Conservation (phyloP, 179 eudicot genomes). For the Silene noctiflora region DNA sequence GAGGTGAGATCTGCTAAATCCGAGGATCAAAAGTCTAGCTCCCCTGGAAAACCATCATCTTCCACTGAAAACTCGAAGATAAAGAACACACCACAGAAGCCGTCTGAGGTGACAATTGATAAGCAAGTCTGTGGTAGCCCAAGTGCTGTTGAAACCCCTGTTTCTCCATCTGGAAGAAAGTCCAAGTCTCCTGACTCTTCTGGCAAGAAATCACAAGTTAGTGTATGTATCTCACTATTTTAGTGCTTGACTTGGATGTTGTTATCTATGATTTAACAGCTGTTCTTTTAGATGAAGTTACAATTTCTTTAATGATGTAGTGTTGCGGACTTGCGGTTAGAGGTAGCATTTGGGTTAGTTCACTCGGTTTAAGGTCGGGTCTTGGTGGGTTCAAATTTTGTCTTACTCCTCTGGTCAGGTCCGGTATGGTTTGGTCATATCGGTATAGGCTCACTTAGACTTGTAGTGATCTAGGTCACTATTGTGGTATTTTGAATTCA, state of each 20-base stretch:
- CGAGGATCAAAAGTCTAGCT: slow-evolving; percentile 47
- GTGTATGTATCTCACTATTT: not conserved
- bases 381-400: no score
- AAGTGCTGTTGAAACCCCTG: slow-evolving; percentile 37
- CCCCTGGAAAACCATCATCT: slow-evolving; percentile 39
- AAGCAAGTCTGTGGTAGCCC: slow-evolving; percentile 36
- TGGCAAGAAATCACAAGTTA: slow-evolving; percentile 51
- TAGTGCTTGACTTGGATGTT: not conserved
- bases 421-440: no score
- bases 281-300: not conserved
- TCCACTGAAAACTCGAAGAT: slow-evolving; percentile 32
- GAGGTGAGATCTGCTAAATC: slow-evolving; percentile 35
- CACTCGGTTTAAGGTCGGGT: no score
- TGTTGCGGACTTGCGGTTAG: not conserved
- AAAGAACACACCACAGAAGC: slow-evolving; percentile 31
- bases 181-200: slow-evolving; percentile 45
- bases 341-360: no score
- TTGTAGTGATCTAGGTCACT: not conserved
- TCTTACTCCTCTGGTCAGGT: no score
- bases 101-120: slow-evolving; percentile 30
- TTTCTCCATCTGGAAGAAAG: slow-evolving; percentile 40
- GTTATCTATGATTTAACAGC: not conserved
- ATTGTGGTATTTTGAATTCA: not conserved
- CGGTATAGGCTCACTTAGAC: no score
- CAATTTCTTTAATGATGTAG: not conserved